Conservation (phyloP, 2,329 filamentous ascomycete species). For the Colletotrichum chrysophilum region DNA sequence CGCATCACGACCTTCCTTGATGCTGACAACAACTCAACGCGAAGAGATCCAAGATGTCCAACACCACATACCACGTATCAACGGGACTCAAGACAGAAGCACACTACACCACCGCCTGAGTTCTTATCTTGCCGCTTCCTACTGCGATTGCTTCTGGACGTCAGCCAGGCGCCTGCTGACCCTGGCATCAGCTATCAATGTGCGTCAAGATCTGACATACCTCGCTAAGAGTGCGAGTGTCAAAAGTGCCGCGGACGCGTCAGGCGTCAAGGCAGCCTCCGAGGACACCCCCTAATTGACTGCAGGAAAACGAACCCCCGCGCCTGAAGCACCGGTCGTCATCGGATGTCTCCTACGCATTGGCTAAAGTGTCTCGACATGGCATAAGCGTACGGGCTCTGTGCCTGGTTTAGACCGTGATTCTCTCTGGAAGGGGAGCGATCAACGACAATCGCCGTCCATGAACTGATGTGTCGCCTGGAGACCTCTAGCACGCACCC, state of each 20-base stretch:
- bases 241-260: not conserved
- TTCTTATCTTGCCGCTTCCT: not conserved
- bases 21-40: not conserved
- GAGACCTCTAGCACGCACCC: not conserved
- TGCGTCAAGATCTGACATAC: not conserved
- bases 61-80: not conserved
- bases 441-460: not conserved
- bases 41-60: not conserved
- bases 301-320: not conserved
- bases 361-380: not conserved
- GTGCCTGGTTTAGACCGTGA: not conserved
- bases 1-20: not conserved
- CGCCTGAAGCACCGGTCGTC: not conserved
- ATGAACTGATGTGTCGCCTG: not conserved
- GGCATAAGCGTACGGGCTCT: not conserved
- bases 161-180: not conserved
- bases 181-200: not conserved
- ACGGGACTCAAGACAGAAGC: not conserved
- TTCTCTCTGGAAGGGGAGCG: not conserved
- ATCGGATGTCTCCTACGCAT: not conserved
- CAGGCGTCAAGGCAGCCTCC: not conserved
- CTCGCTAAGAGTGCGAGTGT: not conserved
- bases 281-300: not conserved
- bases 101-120: not conserved
- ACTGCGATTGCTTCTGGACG: not conserved